Percentiles rank a stretch among this genome's conserved stretches.
phyloP scores from a whole-genome alignment of 306 rosid species.

The Luffa aegyptiaca region DNA sequence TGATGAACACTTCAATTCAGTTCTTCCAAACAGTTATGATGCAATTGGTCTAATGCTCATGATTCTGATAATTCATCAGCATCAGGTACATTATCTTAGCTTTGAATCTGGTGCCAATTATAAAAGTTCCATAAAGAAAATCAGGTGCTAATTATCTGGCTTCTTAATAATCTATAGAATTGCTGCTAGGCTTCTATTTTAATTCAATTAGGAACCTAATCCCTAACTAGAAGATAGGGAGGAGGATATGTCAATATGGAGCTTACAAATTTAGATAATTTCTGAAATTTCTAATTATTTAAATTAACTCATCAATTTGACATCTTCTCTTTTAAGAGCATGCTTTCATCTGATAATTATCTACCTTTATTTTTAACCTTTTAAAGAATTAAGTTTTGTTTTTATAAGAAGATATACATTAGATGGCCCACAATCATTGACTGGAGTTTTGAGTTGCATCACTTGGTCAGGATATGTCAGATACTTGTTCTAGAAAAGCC shows the following conservation, averaged over 20 bases:
- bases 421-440: background rate
- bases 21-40: conserved; percentile 85
- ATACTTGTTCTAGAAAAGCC: background rate
- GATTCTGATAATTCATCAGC: conserved; percentile 83
- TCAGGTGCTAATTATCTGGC: background rate
- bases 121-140: background rate
- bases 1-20: conserved; percentile 64
- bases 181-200: background rate
- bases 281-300: background rate
- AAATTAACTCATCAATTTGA: background rate
- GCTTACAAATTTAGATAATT: background rate
- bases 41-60: conserved; percentile 89
- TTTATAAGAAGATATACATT: background rate
- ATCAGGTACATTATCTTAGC: conserved; percentile 46
- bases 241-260: background rate
- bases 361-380: background rate
- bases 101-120: background rate
- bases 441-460: background rate
- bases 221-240: background rate
- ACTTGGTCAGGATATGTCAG: background rate
- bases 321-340: background rate
- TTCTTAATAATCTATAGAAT: background rate
- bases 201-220: background rate
- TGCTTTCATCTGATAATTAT: background rate
- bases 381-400: background rate